Evolutionary conservation across 1,139 yeast species (phyloP).

Genomic region (Arxiozyma slooffiae): DNA sequence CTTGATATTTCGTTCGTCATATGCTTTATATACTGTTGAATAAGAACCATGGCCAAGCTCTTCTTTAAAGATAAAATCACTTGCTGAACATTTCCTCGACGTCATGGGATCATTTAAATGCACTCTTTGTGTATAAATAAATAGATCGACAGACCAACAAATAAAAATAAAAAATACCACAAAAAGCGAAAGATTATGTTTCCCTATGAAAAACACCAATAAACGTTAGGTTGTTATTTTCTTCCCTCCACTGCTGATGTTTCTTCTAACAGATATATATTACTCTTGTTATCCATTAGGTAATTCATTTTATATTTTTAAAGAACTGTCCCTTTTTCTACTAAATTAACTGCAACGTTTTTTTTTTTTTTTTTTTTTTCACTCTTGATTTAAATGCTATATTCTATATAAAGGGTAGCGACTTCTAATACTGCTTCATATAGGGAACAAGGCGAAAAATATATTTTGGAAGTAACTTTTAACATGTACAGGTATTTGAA

Average conservation of each 20-base stretch:
- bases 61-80: conserved; percentile 79
- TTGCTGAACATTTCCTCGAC: conserved; percentile 52
- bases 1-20: conserved; percentile 38
- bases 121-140: background rate
- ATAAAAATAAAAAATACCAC: no score
- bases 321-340: background rate
- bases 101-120: conserved; percentile 14
- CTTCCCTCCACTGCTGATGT: background rate
- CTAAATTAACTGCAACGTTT: background rate
- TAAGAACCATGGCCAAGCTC: conserved; percentile 94
- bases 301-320: background rate
- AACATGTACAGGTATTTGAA: no score
- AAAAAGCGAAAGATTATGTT: background rate
- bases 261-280: background rate
- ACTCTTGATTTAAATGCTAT: no score
- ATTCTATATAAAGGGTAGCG: no score
- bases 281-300: no score
- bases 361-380: no score
- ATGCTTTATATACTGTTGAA: conserved; percentile 83
- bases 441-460: no score
- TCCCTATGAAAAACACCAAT: background rate
- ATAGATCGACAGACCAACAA: background rate
- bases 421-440: no score
- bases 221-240: background rate
- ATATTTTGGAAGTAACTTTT: no score